Percentiles rank a stretch among this genome's conserved stretches.
Conservation (phyloP, 768 basidiomycete genomes). For the Myochromella boudieri region DNA sequence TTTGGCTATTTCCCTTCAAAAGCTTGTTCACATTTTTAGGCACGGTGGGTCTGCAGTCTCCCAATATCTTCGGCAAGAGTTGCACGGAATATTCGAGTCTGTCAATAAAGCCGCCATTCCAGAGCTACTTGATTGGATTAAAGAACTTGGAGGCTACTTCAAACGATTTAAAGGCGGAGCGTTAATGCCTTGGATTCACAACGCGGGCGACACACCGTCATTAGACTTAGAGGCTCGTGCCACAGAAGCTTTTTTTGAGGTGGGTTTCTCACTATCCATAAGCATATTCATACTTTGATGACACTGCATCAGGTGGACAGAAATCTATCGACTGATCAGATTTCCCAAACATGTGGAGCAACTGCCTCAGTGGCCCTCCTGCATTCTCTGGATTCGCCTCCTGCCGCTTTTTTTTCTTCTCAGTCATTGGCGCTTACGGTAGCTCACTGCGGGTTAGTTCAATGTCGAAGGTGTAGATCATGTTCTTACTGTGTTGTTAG, state of each 20-base stretch:
- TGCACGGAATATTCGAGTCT: conserved; percentile 83
- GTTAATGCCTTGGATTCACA: conserved; percentile 64
- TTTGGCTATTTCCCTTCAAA: not conserved
- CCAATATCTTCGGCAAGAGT: conserved; percentile 79
- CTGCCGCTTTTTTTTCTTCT: conserved; percentile 82
- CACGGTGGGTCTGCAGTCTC: conserved; percentile 93
- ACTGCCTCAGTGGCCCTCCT: conserved; percentile 89
- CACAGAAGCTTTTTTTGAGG: conserved; percentile 86
- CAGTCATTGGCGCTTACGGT: conserved; percentile 77
- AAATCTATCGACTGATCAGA: conserved; percentile 63
- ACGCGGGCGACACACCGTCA: conserved; percentile 28
- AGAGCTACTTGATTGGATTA: conserved; percentile 74
- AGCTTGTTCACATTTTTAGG: conserved; percentile 36
- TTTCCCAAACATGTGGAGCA: conserved; percentile 79
- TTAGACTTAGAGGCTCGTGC: conserved; percentile 85
- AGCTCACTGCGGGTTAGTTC: conserved; percentile 86
- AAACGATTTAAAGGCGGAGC: conserved; percentile 84
- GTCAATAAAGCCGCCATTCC: conserved; percentile 71
- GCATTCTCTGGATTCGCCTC: conserved; percentile 84
- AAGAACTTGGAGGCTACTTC: conserved; percentile 87
- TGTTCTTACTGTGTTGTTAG: too few species aligned
- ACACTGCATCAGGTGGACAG: conserved; percentile 62
- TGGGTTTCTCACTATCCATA: conserved; percentile 30
- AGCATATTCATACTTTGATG: too few species aligned
- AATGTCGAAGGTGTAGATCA: conserved; percentile 6